Percentiles rank a stretch among this genome's conserved stretches.
phyloP scores from a whole-genome alignment of 345 rosid species.

The Raphanus raphanistrum region DNA sequence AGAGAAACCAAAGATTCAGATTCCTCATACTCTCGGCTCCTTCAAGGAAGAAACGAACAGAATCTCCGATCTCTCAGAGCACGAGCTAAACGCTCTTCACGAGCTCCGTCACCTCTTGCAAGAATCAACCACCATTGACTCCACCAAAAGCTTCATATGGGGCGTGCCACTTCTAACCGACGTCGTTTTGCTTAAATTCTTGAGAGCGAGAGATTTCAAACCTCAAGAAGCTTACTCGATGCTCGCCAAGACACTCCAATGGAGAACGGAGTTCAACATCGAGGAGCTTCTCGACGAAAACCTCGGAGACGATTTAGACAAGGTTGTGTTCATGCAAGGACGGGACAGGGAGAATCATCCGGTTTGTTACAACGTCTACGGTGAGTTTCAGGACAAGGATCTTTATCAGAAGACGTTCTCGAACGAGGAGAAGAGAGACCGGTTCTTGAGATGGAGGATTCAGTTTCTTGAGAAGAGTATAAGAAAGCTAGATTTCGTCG shows the following conservation, averaged over 20 bases:
- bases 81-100: constrained; percentile 46
- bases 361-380: constrained; percentile 44
- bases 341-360: constrained; percentile 37
- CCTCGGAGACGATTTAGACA: constrained; percentile 37
- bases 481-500: constrained; percentile 35
- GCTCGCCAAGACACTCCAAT: constrained; percentile 68
- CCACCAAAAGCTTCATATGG: constrained; percentile 53
- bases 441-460: constrained; percentile 46
- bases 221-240: constrained; percentile 67
- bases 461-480: constrained; percentile 47
- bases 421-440: constrained; percentile 39
- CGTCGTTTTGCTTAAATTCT: constrained; percentile 68
- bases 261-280: constrained; percentile 71
- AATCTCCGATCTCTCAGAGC: constrained; percentile 55
- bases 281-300: constrained; percentile 41
- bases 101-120: constrained; percentile 48
- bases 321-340: constrained; percentile 44
- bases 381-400: constrained; percentile 43
- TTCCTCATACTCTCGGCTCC: constrained; percentile 47
- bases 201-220: constrained; percentile 85
- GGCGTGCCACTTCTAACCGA: constrained; percentile 81
- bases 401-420: constrained; percentile 41
- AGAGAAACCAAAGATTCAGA: constrained; percentile 38
- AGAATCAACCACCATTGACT: constrained; percentile 38
- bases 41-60: constrained; percentile 72